These are phyloP conservation scores for Paraphaeosphaeria minitans DNA, from an alignment of 2,329 filamentous ascomycete genomes.

Conservation along the genomic window DNA sequence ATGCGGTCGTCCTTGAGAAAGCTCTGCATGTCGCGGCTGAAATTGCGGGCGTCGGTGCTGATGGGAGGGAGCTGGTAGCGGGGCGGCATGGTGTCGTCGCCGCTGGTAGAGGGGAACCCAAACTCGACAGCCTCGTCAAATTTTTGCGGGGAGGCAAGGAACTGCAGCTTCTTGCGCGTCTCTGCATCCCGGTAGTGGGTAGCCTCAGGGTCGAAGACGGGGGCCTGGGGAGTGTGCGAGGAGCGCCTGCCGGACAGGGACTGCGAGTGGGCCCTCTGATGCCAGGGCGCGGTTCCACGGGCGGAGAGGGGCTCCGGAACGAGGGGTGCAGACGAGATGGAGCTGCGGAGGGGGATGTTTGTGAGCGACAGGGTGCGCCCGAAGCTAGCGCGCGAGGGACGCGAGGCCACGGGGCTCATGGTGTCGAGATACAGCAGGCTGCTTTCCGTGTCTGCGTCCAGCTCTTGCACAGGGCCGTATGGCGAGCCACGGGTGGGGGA, in stretches of 20 bases:
- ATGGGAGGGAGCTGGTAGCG: conserved; percentile 43
- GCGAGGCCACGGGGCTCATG: conserved; percentile 26
- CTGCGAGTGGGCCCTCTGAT: conserved; percentile 39
- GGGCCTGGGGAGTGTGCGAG: conserved; percentile 31
- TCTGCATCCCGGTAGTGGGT: conserved; percentile 91
- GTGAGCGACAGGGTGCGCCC: conserved; percentile 74
- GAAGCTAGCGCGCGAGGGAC: conserved; percentile 55
- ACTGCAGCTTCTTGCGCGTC: conserved; percentile 83
- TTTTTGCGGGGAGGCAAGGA: conserved; percentile 86
- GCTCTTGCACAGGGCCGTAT: conserved; percentile 18
- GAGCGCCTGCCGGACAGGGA: conserved; percentile 36
- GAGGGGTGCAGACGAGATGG: conserved; percentile 51
- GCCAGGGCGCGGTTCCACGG: conserved; percentile 37
- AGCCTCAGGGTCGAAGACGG: conserved; percentile 66
- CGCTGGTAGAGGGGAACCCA: conserved; percentile 72
- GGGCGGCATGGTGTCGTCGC: conserved; percentile 24
- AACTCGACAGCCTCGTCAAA: conserved; percentile 96
- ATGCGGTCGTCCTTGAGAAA: conserved; percentile 64
- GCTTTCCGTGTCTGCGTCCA: conserved; percentile 24
- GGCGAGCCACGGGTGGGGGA: conserved; percentile 22
- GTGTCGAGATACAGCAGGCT: conserved; percentile 36
- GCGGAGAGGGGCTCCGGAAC: conserved; percentile 51
- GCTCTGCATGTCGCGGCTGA: conserved; percentile 60
- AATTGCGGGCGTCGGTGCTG: conserved; percentile 45
- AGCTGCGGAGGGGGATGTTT: conserved; percentile 65